A percentile compares a stretch with the other conserved stretches of the same genome.
Evolutionary conservation across 2,329 filamentous ascomycete species (phyloP).

Genomic region (Aspergillus latus): DNA sequence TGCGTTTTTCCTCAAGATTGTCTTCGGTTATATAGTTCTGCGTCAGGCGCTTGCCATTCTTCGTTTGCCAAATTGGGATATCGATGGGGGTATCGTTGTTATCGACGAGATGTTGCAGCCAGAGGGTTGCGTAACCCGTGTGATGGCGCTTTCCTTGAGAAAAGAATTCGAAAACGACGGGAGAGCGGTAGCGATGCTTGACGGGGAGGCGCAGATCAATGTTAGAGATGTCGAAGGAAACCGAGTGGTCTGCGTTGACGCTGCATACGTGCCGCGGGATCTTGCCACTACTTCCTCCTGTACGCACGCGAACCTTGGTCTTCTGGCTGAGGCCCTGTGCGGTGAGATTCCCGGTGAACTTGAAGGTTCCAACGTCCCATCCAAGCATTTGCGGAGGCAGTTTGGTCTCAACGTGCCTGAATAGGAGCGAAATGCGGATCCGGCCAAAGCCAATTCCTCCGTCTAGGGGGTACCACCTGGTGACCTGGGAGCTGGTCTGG

Average conservation of each 20-base stretch:
- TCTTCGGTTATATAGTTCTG: conserved; percentile 90
- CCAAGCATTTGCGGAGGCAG: conserved; percentile 83
- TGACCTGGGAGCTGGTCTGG: conserved; percentile 80
- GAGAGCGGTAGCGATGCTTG: conserved; percentile 84
- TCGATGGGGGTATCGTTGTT: conserved; percentile 75
- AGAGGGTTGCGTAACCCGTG: conserved; percentile 75
- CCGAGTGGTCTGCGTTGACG: conserved; percentile 56
- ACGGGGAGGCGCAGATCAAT: conserved; percentile 74
- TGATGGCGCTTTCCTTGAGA: conserved; percentile 65
- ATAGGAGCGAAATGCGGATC: conserved; percentile 81
- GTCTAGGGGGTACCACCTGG: conserved; percentile 93
- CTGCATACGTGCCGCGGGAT: conserved; percentile 65
- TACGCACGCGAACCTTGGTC: conserved; percentile 73
- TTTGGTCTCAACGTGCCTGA: conserved; percentile 82
- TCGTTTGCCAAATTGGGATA: conserved; percentile 86
- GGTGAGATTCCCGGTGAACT: conserved; percentile 71
- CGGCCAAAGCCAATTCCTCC: conserved; percentile 91
- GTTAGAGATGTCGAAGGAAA: conserved; percentile 60
- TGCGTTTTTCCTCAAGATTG: conserved; percentile 61
- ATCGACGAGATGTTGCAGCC: conserved; percentile 83
- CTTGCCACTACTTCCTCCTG: conserved; percentile 76
- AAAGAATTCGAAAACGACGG: conserved; percentile 85
- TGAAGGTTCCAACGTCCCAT: conserved; percentile 94
- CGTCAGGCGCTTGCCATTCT: conserved; percentile 70
- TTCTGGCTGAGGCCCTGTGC: conserved; percentile 62